Evolutionary conservation across 805 yeast genomes (phyloP), one percentile per base, ranked within the genome.

Genomic region (Ogataea thermomethanolica): DNA sequence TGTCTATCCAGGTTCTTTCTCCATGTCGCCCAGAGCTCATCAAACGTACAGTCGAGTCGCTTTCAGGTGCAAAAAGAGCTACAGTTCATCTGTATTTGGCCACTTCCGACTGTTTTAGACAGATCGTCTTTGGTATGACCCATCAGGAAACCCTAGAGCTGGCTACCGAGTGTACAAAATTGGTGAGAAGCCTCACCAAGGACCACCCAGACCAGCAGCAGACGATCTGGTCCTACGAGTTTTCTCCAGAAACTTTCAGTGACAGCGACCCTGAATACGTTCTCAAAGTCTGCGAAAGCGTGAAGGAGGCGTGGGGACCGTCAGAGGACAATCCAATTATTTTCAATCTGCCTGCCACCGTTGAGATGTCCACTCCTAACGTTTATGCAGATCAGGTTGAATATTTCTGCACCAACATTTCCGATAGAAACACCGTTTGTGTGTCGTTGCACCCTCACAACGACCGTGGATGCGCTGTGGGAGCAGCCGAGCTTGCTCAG

Each of bases 381-480:
- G 72, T 79, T 33, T 83, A 83, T 53, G 91, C 91, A 37, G 91
- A 83, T 64, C 89, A 83, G 64, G 74, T 83, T 49, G 91, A 83
- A 62, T 83, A 81, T 54, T 83, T 83, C 62, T 71, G 79, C 49
- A 76, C 70, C 29, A 72, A 81, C 55, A 82, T 83, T 37, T 59
- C 78, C 33, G 84, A 83, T 54, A 74, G 90, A 61, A 87, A 81
- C 55, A 79, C 78, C 51, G 76, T 81, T 29, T 69, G 80, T 48
- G 76, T 83, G 44, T 81, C 89, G 21, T 71, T 82, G n/a, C 91
- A 83, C 56, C 76, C 84, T 44, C 91, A 83, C 62, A 83, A 83
- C 54, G 91, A 83, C 57, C 73, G 91, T 64, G 91, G 91, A n/a
- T 81, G 88, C 61, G 89, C 86, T 58, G 89, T 83, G 40, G 91